A percentile compares a stretch with the other conserved stretches of the same genome.
Conservation (phyloP, 202 grass and related monocot genomes). For the Musa balbisiana region DNA sequence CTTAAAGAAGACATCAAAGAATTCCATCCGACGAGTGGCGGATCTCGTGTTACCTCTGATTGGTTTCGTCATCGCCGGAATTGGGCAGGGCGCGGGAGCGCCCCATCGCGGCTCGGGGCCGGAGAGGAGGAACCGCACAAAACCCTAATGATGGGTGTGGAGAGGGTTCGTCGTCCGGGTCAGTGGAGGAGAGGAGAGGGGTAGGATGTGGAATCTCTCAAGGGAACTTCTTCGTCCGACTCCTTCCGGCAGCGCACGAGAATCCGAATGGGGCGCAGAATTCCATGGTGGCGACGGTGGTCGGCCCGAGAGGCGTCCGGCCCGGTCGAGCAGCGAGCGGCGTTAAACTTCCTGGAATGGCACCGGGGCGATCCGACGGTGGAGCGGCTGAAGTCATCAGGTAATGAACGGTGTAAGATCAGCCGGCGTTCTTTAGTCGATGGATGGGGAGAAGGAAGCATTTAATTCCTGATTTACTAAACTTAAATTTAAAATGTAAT, state of each 20-base stretch:
- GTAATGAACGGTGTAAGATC: background rate
- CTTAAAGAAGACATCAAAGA: background rate
- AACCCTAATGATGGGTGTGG: background rate
- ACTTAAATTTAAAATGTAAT: too few species aligned
- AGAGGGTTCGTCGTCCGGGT: background rate
- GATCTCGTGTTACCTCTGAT: slow-evolving; percentile 45
- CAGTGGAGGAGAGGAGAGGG: background rate
- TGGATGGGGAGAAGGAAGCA: background rate
- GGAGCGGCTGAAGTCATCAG: background rate
- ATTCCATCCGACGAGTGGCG: background rate
- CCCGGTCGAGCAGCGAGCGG: background rate
- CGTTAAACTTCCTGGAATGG: background rate
- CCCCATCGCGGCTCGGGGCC: slow-evolving; percentile 40
- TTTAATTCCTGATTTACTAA: background rate
- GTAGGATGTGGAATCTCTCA: background rate
- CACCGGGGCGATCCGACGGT: background rate
- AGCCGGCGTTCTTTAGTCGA: too few species aligned
- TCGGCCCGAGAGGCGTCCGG: background rate
- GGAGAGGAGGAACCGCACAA: background rate
- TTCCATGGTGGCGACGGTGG: background rate
- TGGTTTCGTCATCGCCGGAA: slow-evolving; percentile 75
- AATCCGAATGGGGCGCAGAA: background rate
- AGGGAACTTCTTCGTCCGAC: background rate
- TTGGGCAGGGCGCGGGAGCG: slow-evolving; percentile 75
- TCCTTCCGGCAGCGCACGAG: background rate